Conservation (phyloP, 2,329 filamentous ascomycete genomes). For the Lasiodiplodia sp. region DNA sequence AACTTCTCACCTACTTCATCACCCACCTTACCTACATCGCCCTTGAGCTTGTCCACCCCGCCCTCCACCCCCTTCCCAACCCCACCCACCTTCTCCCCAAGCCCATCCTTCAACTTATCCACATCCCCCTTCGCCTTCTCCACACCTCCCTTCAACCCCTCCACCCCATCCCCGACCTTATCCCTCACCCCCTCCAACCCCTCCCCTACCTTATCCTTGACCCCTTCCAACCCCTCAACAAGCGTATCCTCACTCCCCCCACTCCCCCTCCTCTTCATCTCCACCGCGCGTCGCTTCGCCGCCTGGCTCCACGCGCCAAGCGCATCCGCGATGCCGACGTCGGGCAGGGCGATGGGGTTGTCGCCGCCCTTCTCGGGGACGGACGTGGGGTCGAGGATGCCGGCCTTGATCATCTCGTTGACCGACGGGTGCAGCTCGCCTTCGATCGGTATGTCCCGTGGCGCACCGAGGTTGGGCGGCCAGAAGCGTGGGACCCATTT, state of each 20-base stretch:
- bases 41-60: no score
- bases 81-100: no score
- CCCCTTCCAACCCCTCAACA: not conserved
- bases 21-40: no score
- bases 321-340: not conserved
- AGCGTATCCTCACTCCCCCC: not conserved
- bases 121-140: no score
- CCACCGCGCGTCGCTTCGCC: no score
- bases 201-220: not conserved
- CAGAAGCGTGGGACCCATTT: slow-evolving; percentile 46
- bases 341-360: slow-evolving; percentile 4
- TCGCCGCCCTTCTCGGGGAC: slow-evolving; percentile 26
- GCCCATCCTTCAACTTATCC: not conserved
- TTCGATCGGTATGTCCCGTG: slow-evolving; percentile 43
- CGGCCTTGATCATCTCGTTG: slow-evolving; percentile 30
- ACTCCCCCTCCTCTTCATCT: not conserved
- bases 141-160: not conserved
- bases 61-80: no score
- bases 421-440: slow-evolving; percentile 44
- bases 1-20: no score
- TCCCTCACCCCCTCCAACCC: not conserved
- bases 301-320: not conserved
- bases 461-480: slow-evolving; percentile 46
- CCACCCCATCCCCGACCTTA: not conserved
- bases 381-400: slow-evolving; percentile 13